Evolutionary conservation across 2,329 filamentous ascomycete genomes (phyloP).

Genomic region (Aspergillus amoenus): DNA sequence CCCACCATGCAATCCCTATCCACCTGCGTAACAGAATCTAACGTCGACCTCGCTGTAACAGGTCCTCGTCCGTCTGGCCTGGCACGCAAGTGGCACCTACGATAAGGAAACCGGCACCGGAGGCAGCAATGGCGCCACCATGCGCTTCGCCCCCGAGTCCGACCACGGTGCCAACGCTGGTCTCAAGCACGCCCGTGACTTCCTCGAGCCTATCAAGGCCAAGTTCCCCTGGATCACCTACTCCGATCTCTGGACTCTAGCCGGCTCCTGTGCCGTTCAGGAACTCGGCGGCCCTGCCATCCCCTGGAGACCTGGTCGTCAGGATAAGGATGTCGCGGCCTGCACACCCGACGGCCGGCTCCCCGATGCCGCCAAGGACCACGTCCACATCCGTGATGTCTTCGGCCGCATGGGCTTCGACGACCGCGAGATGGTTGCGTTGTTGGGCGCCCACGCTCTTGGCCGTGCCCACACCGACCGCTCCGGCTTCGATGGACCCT

Average conservation of each 20-base stretch:
- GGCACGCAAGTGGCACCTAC: slow-evolving; percentile 92
- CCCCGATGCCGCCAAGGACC: slow-evolving; percentile 75
- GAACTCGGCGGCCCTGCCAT: slow-evolving; percentile 90
- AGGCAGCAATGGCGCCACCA: slow-evolving; percentile 93
- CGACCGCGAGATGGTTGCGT: slow-evolving; percentile 92
- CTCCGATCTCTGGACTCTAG: slow-evolving; percentile 95
- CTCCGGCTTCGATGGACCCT: slow-evolving; percentile 83
- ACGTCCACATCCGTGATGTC: slow-evolving; percentile 82
- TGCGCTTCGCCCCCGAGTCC: slow-evolving; percentile 88
- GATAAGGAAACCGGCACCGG: slow-evolving; percentile 85
- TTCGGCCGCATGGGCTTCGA: slow-evolving; percentile 98
- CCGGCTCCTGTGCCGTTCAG: slow-evolving; percentile 80
- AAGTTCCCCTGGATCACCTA: slow-evolving; percentile 95
- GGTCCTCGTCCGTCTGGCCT: slow-evolving; percentile 82
- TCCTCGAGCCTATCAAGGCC: slow-evolving; percentile 86
- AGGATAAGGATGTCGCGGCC: slow-evolving; percentile 73
- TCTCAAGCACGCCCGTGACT: slow-evolving; percentile 80
- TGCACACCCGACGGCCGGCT: slow-evolving; percentile 94
- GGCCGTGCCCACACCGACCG: slow-evolving; percentile 89
- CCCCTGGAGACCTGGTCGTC: slow-evolving; percentile 83
- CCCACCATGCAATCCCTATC: neutral
- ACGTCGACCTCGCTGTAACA: slow-evolving; percentile 24
- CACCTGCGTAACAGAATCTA: neutral
- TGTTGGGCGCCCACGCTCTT: slow-evolving; percentile 80
- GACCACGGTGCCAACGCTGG: slow-evolving; percentile 94